phyloP scores from a whole-genome alignment of 305 asterid species.

The Fraxinus platypoda region DNA sequence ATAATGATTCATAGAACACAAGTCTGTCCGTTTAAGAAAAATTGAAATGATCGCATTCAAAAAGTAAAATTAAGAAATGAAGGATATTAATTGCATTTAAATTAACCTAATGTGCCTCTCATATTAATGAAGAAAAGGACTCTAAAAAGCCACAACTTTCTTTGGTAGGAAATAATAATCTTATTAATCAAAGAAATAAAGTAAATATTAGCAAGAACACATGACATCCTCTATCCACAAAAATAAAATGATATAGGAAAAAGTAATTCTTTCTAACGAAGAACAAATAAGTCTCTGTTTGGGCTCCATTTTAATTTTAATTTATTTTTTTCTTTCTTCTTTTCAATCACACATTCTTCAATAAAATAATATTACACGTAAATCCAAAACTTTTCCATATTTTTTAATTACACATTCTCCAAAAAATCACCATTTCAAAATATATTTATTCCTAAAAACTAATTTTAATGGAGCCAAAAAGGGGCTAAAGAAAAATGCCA shows the following conservation, averaged over 20 bases:
- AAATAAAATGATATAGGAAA: not conserved
- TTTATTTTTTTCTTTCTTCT: too few relatives aligned
- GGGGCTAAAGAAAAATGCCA: not conserved
- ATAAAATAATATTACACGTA: too few relatives aligned
- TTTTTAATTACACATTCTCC: not conserved
- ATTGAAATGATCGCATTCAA: not conserved
- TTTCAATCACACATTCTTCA: not conserved
- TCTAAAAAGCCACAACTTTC: not conserved
- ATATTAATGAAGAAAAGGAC: not conserved
- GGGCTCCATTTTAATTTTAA: not conserved
- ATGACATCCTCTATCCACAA: not conserved
- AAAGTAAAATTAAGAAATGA: constrained; percentile 3
- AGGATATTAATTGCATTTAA: not conserved
- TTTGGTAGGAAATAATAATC: not conserved
- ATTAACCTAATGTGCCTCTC: not conserved
- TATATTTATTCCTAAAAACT: not conserved
- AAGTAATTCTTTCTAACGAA: not conserved
- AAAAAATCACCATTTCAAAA: not conserved
- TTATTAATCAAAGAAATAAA: not conserved
- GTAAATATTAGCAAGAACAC: not conserved
- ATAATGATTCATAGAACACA: not conserved
- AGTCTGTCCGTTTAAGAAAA: not conserved
- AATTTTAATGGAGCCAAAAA: not conserved
- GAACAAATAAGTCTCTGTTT: not conserved
- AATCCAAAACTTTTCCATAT: not conserved